Evolutionary conservation across 306 rosid species (phyloP), one percentile per base, ranked within the genome.

Genomic region (Prosopis cineraria): DNA sequence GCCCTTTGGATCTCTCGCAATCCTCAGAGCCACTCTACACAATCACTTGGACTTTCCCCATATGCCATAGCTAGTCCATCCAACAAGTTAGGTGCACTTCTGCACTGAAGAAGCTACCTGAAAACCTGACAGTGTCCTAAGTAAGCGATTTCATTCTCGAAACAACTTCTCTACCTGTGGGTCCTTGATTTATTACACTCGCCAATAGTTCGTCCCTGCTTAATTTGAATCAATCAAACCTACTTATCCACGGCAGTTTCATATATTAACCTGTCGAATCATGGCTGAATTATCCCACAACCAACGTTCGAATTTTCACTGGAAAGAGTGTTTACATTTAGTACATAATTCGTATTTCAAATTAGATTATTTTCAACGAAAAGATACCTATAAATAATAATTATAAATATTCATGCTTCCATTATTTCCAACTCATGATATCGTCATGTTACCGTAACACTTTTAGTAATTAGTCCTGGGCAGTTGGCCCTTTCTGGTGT

Each of bases 1-100:
- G n/a, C 69, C 1, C 39, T 80, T 74, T 68, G 74, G 76, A 71
- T 53, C 41, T 27, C 80, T 20, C 55, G 4, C 36, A 39, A 39
- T 39, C 12, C 11, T 8, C 1, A 39, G 17, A 2, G 36, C 36
- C 4, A 13, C 9, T 10, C 24, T 39, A 72, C n/a, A 72, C 24
- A 72, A 37, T 37, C 36, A 37, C 50, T 74, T 63, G 72, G 79
- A 85, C 63, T 71, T 83, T 58, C 53, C 75, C 72, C 2, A 10
- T 12, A 39, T 43, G 56, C 44, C 67, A 25, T 6, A 41, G 27
- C 69, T 68, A 78, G 69, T 70, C 16, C 70, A 47, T 30, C 24
- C 58, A 67, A 68, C 9, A 3, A 43, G 17, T 12, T 43, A 12
- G 43, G 43, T 39, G 43, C 43, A n/a, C 43, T 39, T 3, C 41